Evolutionary conservation across 306 rosid species (phyloP).

Genomic region (Crataegus laevigata): DNA sequence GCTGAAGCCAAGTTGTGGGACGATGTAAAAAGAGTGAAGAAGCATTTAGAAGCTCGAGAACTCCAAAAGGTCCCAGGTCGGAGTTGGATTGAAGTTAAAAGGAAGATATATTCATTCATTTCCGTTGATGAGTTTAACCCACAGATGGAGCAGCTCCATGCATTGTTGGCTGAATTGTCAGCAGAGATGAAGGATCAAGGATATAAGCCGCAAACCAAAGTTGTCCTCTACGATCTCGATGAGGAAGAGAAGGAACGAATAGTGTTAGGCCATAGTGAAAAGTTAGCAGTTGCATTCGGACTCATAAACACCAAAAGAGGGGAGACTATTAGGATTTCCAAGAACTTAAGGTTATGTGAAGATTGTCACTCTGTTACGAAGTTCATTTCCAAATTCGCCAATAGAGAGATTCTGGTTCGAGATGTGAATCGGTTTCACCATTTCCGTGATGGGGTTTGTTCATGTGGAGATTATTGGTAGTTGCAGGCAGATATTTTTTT

Average conservation of each 20-base stretch:
- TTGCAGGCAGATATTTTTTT: neutral
- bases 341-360: conserved; percentile 88
- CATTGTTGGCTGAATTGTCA: conserved; percentile 48
- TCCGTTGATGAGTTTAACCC: conserved; percentile 63
- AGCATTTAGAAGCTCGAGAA: conserved; percentile 49
- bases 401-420: conserved; percentile 84
- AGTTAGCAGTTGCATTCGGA: conserved; percentile 87
- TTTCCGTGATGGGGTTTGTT: conserved; percentile 73
- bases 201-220: conserved; percentile 55
- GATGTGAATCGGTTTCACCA: conserved; percentile 88
- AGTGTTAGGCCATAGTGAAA: conserved; percentile 83
- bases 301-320: conserved; percentile 66
- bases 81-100: conserved; percentile 79
- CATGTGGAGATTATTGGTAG: conserved; percentile 95
- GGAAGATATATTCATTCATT: conserved; percentile 57
- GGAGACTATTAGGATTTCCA: conserved; percentile 68
- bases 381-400: conserved; percentile 66
- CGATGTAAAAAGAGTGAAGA: conserved; percentile 59
- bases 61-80: conserved; percentile 74
- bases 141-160: conserved; percentile 61
- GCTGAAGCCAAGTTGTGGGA: conserved; percentile 68
- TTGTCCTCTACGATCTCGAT: conserved; percentile 68
- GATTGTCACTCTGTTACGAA: conserved; percentile 85
- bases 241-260: conserved; percentile 80
- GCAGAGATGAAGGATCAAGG: conserved; percentile 73